Percentiles rank a stretch among this genome's conserved stretches.
Conservation (phyloP, 1,284 basidiomycete genomes). For the Erythrobasidium hasegawianum region DNA sequence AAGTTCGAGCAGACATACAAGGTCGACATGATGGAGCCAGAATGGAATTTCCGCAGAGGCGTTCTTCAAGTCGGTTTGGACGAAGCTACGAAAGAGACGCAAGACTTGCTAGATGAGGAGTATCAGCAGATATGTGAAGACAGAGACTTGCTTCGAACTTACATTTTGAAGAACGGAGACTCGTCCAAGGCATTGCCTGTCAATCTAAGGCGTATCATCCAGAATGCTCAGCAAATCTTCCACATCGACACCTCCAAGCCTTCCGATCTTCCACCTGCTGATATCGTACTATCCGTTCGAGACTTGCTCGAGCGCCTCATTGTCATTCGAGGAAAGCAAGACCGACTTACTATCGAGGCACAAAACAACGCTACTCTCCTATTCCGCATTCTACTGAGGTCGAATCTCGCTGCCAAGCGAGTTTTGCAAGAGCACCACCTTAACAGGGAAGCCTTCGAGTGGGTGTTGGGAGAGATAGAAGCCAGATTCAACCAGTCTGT, state of each 20-base stretch:
- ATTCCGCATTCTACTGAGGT: conserved; percentile 90
- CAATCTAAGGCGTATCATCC: conserved; percentile 88
- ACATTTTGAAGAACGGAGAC: conserved; percentile 70
- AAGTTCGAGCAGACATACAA: conserved; percentile 87
- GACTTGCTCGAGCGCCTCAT: conserved; percentile 68
- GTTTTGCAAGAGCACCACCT: conserved; percentile 83
- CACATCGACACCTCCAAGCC: conserved; percentile 91
- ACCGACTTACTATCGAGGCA: conserved; percentile 66
- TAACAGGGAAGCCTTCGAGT: conserved; percentile 88
- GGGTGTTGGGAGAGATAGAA: conserved; percentile 95
- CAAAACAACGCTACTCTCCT: conserved; percentile 86
- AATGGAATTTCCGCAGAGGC: conserved; percentile 54
- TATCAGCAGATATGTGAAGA: conserved; percentile 72
- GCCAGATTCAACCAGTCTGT: conserved; percentile 88
- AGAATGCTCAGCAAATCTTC: conserved; percentile 96
- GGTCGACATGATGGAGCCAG: conserved; percentile 81
- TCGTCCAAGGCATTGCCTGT: conserved; percentile 80
- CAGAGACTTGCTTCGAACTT: conserved; percentile 68
- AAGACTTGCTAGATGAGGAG: conserved; percentile 84
- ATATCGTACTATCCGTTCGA: conserved; percentile 75
- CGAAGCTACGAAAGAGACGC: conserved; percentile 75
- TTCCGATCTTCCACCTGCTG: conserved; percentile 81
- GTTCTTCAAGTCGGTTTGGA: conserved; percentile 92
- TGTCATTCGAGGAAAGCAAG: conserved; percentile 76
- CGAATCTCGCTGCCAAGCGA: conserved; percentile 74